A percentile compares a stretch with the other conserved stretches of the same genome.
Evolutionary conservation across 192 early-diverging fungal species (phyloP).

Genomic region (Linnemannia zychae): DNA sequence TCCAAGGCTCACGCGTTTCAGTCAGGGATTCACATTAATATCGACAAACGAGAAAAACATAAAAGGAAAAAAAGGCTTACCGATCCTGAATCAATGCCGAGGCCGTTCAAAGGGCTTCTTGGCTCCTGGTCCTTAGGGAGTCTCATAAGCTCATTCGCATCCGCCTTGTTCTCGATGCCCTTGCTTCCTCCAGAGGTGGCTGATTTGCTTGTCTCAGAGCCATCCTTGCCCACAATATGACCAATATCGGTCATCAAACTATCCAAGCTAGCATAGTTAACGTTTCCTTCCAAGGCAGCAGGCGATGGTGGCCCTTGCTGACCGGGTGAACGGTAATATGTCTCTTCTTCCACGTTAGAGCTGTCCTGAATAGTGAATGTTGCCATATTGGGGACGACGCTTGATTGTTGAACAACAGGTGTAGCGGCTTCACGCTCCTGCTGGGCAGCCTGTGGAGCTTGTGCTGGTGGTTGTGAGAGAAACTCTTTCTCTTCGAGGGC

Average conservation of each 20-base stretch:
- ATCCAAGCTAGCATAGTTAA: constrained; percentile 76
- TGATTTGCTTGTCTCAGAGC: constrained; percentile 18
- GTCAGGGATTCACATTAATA: background rate
- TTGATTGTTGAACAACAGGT: constrained; percentile 49
- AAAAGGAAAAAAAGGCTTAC: background rate
- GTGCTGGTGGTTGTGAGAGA: constrained; percentile 23
- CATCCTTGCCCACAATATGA: constrained; percentile 67
- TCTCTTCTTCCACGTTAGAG: constrained; percentile 42
- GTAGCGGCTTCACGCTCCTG: constrained; percentile 45
- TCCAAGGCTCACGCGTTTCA: background rate
- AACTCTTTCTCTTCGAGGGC: constrained; percentile 48
- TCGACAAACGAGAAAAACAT: background rate
- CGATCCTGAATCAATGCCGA: constrained; percentile 26
- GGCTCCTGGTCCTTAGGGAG: constrained; percentile 18
- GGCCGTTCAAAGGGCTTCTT: constrained; percentile 17
- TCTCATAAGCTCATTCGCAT: constrained; percentile 16
- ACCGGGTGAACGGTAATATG: constrained; percentile 35
- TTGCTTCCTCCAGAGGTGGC: constrained; percentile 1
- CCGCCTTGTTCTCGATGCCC: background rate
- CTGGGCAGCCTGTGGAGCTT: background rate
- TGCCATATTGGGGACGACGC: constrained; percentile 46
- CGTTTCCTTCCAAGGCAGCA: constrained; percentile 38
- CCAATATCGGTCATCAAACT: constrained; percentile 84
- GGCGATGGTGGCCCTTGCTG: constrained; percentile 38
- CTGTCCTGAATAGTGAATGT: constrained; percentile 55